Conservation (phyloP, 768 basidiomycete genomes). For the Termitomyces sp. region DNA sequence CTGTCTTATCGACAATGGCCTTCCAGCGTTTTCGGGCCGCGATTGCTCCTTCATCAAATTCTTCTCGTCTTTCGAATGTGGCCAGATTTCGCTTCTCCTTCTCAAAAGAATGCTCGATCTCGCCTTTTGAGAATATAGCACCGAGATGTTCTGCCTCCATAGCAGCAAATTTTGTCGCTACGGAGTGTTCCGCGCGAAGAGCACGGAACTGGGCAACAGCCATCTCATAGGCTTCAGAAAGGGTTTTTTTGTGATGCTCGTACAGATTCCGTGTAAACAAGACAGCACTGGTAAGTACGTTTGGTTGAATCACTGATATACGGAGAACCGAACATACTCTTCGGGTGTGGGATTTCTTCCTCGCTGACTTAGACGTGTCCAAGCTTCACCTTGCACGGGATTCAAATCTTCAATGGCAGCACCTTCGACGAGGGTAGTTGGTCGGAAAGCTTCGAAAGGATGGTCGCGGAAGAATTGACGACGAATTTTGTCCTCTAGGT, state of each 20-base stretch:
- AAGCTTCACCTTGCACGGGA: slow-evolving; percentile 50
- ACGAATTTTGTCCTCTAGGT: slow-evolving; percentile 81
- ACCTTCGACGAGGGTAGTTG: slow-evolving; percentile 70
- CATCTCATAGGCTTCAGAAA: slow-evolving; percentile 74
- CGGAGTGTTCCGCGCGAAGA: slow-evolving; percentile 78
- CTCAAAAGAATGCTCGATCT: slow-evolving; percentile 54
- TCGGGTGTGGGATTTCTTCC: slow-evolving; percentile 81
- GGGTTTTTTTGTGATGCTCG: slow-evolving; percentile 50
- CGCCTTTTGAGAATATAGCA: slow-evolving; percentile 51
- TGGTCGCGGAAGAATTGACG: slow-evolving; percentile 93
- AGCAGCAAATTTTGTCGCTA: slow-evolving; percentile 68
- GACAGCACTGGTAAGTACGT: slow-evolving; percentile 51
- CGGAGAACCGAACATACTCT: slow-evolving; percentile 56
- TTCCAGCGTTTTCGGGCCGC: slow-evolving; percentile 76
- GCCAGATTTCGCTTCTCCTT: slow-evolving; percentile 58
- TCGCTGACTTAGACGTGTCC: slow-evolving; percentile 78
- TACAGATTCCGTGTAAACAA: slow-evolving; percentile 78
- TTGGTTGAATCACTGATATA: slow-evolving; percentile 4
- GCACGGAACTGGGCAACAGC: slow-evolving; percentile 85
- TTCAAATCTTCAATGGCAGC: slow-evolving; percentile 50
- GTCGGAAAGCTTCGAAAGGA: slow-evolving; percentile 91
- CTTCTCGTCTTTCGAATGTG: slow-evolving; percentile 50
- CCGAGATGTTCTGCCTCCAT: slow-evolving; percentile 79
- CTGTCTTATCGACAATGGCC: slow-evolving; percentile 46
- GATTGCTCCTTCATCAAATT: slow-evolving; percentile 52